Evolutionary conservation across 306 rosid genomes (phyloP).

Genomic region (Fagus crenata): DNA sequence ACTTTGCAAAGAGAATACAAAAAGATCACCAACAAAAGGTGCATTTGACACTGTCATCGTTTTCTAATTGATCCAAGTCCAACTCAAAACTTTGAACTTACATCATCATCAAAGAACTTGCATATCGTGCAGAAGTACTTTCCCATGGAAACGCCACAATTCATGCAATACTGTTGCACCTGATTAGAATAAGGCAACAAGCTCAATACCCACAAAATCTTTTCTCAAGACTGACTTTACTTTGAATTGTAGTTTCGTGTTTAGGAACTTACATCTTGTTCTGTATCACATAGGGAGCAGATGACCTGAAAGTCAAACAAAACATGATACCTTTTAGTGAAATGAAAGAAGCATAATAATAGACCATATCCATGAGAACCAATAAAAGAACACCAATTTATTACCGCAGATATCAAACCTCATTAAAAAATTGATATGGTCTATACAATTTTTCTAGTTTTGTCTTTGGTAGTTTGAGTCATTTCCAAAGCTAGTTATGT

Average conservation of each 20-base stretch:
- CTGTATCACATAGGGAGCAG: conserved; percentile 71
- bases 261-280: conserved; percentile 67
- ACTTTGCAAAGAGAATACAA: conserved; percentile 2
- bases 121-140: conserved; percentile 69
- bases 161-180: conserved; percentile 79
- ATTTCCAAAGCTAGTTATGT: background rate
- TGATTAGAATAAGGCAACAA: conserved; percentile 30
- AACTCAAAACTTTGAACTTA: conserved; percentile 33
- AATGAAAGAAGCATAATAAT: background rate
- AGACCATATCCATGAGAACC: background rate
- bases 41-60: background rate
- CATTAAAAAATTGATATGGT: too few species aligned
- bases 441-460: too few species aligned
- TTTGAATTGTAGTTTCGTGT: background rate
- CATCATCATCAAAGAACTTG: conserved; percentile 88
- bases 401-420: background rate
- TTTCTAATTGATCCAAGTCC: background rate
- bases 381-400: background rate
- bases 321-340: background rate
- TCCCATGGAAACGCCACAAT: conserved; percentile 88
- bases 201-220: conserved; percentile 2
- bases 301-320: conserved; percentile 57
- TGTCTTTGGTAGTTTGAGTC: too few species aligned
- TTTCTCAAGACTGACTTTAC: background rate
- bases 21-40: conserved; percentile 4